These are phyloP conservation scores for Cytospora piceae DNA, from an alignment of 2,329 filamentous ascomycete species.

Conservation along the genomic window DNA sequence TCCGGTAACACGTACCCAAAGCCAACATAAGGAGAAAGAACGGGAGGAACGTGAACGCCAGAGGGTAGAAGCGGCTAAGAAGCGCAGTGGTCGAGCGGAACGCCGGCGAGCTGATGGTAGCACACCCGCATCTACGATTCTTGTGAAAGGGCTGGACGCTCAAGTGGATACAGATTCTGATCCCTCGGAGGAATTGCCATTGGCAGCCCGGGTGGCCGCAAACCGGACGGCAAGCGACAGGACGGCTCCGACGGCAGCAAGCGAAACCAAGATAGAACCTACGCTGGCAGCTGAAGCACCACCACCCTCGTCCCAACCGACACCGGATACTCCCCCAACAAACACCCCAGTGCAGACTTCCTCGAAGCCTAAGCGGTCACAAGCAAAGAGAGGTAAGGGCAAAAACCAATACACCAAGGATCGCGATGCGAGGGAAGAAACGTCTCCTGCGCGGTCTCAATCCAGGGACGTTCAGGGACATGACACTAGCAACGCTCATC, in stretches of 20 bases:
- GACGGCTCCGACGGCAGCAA: slow-evolving; percentile 29
- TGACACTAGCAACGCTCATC: slow-evolving; percentile 42
- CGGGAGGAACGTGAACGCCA: slow-evolving; percentile 76
- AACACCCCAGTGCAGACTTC: slow-evolving; percentile 46
- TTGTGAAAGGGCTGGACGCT: slow-evolving; percentile 41
- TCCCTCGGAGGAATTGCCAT: slow-evolving; percentile 67
- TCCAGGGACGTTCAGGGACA: slow-evolving; percentile 57
- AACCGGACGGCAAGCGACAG: slow-evolving; percentile 37
- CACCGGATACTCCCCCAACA: slow-evolving; percentile 53
- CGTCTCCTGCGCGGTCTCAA: slow-evolving; percentile 59
- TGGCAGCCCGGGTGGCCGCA: slow-evolving; percentile 47
- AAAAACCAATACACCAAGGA: slow-evolving; percentile 85
- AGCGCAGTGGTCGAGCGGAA: slow-evolving; percentile 81
- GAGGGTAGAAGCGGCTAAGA: slow-evolving; percentile 73
- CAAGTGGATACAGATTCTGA: slow-evolving; percentile 65
- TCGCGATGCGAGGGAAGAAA: slow-evolving; percentile 61
- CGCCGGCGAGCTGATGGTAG: slow-evolving; percentile 80
- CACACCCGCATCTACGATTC: slow-evolving; percentile 35
- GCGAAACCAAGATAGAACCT: slow-evolving; percentile 31
- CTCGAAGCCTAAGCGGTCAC: slow-evolving; percentile 66
- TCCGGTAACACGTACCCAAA: slow-evolving; percentile 57
- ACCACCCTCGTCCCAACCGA: slow-evolving; percentile 50
- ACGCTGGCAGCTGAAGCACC: slow-evolving; percentile 43
- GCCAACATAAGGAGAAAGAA: slow-evolving; percentile 56
- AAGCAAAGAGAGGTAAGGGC: slow-evolving; percentile 70